phyloP scores from a whole-genome alignment of 1,284 basidiomycete genomes.

The Tremellales sp. region DNA sequence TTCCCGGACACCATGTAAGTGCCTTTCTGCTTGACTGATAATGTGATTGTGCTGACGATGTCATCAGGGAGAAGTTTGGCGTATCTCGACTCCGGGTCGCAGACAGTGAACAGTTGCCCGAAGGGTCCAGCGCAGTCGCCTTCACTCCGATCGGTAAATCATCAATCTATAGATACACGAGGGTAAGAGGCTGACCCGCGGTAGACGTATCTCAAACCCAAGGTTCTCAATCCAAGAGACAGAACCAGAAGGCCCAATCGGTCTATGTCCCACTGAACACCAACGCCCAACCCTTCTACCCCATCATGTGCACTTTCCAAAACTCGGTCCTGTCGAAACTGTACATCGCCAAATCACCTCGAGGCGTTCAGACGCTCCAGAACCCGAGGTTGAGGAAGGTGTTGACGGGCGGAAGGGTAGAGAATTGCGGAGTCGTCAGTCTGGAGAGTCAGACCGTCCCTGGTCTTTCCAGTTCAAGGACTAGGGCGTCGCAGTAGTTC shows the following conservation, averaged over 20 bases:
- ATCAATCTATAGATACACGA: not conserved
- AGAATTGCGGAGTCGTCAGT: not conserved
- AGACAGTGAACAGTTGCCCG: not conserved
- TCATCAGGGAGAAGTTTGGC: not conserved
- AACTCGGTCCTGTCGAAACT: not conserved
- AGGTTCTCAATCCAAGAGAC: not conserved
- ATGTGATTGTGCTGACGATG: not conserved
- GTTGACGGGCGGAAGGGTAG: not conserved
- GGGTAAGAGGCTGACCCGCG: not conserved
- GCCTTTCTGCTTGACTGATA: not conserved
- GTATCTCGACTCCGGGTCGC: not conserved
- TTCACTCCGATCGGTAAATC: not conserved
- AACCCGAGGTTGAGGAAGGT: not conserved
- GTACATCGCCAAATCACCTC: not conserved
- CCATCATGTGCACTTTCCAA: not conserved
- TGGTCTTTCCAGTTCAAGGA: not conserved
- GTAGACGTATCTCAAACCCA: not conserved
- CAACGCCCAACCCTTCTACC: not conserved
- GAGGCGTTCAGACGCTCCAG: not conserved
- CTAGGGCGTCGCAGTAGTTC: not conserved
- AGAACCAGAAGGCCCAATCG: not conserved
- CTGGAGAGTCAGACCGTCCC: not conserved
- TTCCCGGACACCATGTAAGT: slow-evolving; percentile 1
- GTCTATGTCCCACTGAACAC: not conserved
- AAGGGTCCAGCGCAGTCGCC: not conserved